Conservation (phyloP, 345 rosid genomes). For the Eucalyptus sideroxylon region DNA sequence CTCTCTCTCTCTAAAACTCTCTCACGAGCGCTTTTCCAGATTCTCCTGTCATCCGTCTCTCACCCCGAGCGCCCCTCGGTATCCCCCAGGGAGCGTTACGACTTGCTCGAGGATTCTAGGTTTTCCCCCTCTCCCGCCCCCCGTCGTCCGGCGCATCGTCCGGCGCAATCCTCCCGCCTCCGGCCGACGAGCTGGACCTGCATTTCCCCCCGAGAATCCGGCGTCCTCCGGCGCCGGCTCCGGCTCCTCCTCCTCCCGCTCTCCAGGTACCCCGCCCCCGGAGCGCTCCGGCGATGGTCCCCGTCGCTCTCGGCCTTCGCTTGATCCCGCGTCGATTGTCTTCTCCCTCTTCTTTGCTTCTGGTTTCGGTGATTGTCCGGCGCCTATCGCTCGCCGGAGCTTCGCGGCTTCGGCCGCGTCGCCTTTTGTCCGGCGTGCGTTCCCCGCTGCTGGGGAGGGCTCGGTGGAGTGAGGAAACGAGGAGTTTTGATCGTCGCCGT, state of each 20-base stretch:
- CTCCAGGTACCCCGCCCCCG: not conserved
- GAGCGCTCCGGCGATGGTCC: not conserved
- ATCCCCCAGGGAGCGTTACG: not conserved
- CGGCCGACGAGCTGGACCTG: not conserved
- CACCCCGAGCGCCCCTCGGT: not conserved
- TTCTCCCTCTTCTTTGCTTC: not conserved
- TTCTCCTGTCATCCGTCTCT: not conserved
- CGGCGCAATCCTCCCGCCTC: not conserved
- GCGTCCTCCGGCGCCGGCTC: not conserved
- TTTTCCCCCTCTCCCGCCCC: not conserved
- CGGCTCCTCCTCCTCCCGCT: not conserved
- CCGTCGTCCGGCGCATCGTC: not conserved
- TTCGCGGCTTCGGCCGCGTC: not conserved
- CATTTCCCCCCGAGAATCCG: not conserved
- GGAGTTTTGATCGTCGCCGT: not conserved
- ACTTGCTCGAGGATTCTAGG: not conserved
- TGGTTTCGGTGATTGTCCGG: not conserved
- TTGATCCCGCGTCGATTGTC: not conserved
- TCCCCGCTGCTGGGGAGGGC: not conserved
- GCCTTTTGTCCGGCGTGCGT: not conserved
- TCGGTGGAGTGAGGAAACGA: not conserved
- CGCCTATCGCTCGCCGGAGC: not conserved
- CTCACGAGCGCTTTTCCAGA: not conserved
- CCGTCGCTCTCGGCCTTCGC: not conserved
- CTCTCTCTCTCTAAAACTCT: not conserved